Evolutionary conservation across 2,329 filamentous ascomycete genomes (phyloP), one percentile per base, ranked within the genome.

Genomic region (Blastomyces parvus): DNA sequence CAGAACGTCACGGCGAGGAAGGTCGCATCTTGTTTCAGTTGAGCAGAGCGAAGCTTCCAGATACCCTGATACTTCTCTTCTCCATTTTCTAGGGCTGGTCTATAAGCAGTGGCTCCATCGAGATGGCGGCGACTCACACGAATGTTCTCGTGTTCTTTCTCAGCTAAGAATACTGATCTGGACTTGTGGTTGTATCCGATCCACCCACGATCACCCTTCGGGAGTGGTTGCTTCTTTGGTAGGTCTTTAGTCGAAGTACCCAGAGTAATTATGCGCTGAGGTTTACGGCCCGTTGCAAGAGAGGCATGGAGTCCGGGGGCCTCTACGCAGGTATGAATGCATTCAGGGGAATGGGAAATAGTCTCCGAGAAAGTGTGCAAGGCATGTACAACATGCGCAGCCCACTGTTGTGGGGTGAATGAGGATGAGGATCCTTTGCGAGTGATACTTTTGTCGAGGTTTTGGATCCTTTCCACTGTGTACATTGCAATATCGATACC

Each of bases 151-250:
- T 61, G 36, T 17, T 61, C 44, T 53, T n/a, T 61, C 27, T 53
- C 59, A 9, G 46, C 44, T 61, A 61, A 14, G 36, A 61, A 61
- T 30, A 61, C 46, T 13, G 59, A 61, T 25, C 59, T 61, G 42
- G 59, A 61, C 14, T 61, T 61, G 46, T 61, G 59, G 14, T 61
- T 61, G 53, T 61, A 61, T 17, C 59, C 59, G 27, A 61, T 61
- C 59, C 59, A 61, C 19, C 59, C 59, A 25, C 46, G 59, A n/a
- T 61, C 59, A 44, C 59, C 46, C 44, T 61, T 61, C 17, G 59
- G 59, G 22, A 61, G 59, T 36, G 59, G 59, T 48, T 61, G 46
- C 36, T 38, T 61, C 46, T 53, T 52, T 9, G 25, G 7, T 19
- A 59, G 38, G 27, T 61, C 59, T 19, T 3, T 53, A 19, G 22